phyloP scores from a whole-genome alignment of 176 grass and related monocot species.

The Aegilops tauschii region DNA sequence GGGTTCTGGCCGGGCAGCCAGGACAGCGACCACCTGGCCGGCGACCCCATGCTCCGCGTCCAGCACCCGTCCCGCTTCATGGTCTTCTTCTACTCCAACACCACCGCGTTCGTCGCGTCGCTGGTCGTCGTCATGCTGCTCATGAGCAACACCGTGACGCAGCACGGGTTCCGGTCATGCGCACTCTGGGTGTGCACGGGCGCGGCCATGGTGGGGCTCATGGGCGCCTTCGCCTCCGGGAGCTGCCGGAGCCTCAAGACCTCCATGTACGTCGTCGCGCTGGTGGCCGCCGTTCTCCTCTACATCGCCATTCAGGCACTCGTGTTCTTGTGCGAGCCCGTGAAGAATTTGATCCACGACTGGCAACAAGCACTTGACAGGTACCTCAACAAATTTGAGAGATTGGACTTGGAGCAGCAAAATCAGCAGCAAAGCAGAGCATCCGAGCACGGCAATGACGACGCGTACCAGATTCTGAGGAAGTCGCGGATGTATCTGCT shows the following conservation, averaged over 20 bases:
- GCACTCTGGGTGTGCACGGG: conserved; percentile 43
- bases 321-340: conserved; percentile 30
- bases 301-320: conserved; percentile 30
- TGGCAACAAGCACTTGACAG: not conserved
- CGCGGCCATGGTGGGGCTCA: conserved; percentile 24
- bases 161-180: conserved; percentile 31
- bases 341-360: not conserved
- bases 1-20: conserved; percentile 29
- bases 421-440: not conserved
- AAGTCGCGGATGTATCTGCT: conserved; percentile 42
- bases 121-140: conserved; percentile 43
- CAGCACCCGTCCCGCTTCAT: conserved; percentile 28
- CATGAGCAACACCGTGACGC: conserved; percentile 39
- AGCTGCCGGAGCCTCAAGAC: conserved; percentile 45
- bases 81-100: conserved; percentile 56
- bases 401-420: not conserved
- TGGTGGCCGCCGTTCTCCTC: conserved; percentile 22
- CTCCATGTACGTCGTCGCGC: conserved; percentile 30
- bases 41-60: conserved; percentile 16
- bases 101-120: conserved; percentile 43
- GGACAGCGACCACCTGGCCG: conserved; percentile 7
- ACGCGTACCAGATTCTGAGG: not conserved
- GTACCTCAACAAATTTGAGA: not conserved
- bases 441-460: not conserved
- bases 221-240: conserved; percentile 32